Base-by-base conservation (phyloP, 192 early-diverging fungal species). In the Coemansia sp. region DNA sequence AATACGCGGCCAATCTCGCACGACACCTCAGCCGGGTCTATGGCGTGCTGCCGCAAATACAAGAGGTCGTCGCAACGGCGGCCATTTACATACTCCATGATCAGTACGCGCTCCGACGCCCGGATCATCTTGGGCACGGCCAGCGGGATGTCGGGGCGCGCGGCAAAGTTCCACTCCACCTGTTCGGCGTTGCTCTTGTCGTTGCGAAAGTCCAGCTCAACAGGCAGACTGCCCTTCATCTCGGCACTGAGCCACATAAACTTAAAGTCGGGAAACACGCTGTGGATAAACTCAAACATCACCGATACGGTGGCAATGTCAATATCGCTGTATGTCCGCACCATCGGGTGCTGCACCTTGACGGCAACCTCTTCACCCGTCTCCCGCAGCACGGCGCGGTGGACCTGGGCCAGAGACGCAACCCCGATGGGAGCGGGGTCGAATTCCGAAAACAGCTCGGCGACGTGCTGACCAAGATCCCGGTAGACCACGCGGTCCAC, bases 371-470 rank as follows among this genome's bases (percentile, higher is more conserved):
- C 80, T n/a, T 78, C 61, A 14, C 87, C 85, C 5, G 74, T 82
- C 15, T 63, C 49, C 11, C 80, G 64, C 23, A 95, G 68, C 27
- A 70, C 81, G 0, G 91, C 94, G 18, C 82, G 78, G 55, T 97
- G 94, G 5, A 97, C 94, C 51, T 97, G 94, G 3, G 94, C 94
- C 23, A 97, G 73, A 2, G 92, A 94, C 5, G 93, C 94, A 8
- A 93, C 89, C n/a, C 94, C 94, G 29, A 97, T 79, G 0, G 94
- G 94, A 8, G 68, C 64, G 32, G 81, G 77, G 46, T 97, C 90
- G 63, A 97, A 97, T 11, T 75, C 65, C 0, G 74, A 65, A 66
- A 95, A 95, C 22, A 90, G 40, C 4, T 88, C 79, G 0, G 80
- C 77, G 3, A 94, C 69, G 5, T 83, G 61, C 45, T 66, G 21